A percentile compares a stretch with the other conserved stretches of the same genome.
Evolutionary conservation across 352 stramenopile genomes (phyloP).

Genomic region (Pythium sukuiense): DNA sequence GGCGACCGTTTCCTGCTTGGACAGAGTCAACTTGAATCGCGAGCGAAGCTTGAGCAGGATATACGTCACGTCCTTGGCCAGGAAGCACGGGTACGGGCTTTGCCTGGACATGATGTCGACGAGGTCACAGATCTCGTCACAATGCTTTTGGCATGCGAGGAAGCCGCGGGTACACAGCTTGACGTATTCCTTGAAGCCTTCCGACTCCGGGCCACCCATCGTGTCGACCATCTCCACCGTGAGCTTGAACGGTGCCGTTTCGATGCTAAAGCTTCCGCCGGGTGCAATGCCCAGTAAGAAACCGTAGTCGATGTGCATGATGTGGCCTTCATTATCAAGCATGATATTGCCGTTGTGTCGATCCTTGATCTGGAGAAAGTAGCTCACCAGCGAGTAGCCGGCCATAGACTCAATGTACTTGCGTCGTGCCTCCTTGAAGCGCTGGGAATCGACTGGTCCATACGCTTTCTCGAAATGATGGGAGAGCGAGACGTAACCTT

Average conservation of each 20-base stretch:
- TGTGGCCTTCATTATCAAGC: constrained; percentile 97
- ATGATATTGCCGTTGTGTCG: constrained; percentile 99
- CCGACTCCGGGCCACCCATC: constrained; percentile 91
- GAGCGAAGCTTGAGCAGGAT: constrained; percentile 85
- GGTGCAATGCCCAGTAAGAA: constrained; percentile 99
- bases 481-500: constrained; percentile 91
- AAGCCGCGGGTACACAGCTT: constrained; percentile 97
- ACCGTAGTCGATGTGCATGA: constrained; percentile 99
- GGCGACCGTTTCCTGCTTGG: constrained; percentile 88
- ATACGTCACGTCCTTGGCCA: constrained; percentile 76
- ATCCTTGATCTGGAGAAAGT: constrained; percentile 99
- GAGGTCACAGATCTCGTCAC: constrained; percentile 95
- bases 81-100: constrained; percentile 97
- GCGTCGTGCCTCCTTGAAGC: constrained; percentile 90
- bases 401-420: constrained; percentile 98
- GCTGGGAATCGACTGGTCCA: constrained; percentile 74
- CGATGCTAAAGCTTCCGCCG: constrained; percentile 98
- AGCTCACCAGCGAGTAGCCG: constrained; percentile 97
- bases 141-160: constrained; percentile 94
- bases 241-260: constrained; percentile 99
- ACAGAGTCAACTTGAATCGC: constrained; percentile 86
- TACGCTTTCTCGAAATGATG: constrained; percentile 97
- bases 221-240: constrained; percentile 99
- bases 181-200: constrained; percentile 96
- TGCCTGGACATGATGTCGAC: constrained; percentile 96